Base-by-base conservation (phyloP, 1,284 basidiomycete species). In the Puccinia polysora region DNA sequence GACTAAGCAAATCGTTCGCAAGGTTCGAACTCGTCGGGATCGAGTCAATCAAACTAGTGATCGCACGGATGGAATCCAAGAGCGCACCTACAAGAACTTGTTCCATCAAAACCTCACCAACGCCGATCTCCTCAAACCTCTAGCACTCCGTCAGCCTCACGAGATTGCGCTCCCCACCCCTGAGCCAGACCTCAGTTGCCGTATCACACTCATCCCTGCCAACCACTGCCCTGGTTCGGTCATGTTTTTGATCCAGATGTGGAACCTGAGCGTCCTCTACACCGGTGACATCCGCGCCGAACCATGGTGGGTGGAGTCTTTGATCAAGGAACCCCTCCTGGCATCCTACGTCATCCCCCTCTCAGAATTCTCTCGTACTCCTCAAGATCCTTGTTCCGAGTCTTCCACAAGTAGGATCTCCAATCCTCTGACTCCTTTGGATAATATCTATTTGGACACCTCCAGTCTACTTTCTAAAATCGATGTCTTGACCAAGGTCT, bases 281-380 rank as follows among this genome's bases (percentile, higher is more conserved):
- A 79, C 77, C 4, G 78, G 78, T 7, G 78, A 79, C 56, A 60
- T 78, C 49, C 65, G 78, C 7, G 78, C 78, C 5, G 78, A 79
- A 58, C 45, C 65, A 18, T 76, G 76, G 75, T 79, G 75, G 75
- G 74, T 78, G 47, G 76, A 78, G 36, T 75, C 76, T 23, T 73
- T 79, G n/a, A 73, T 74, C 0, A 64, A 75, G 3, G 75, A 78
- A 32, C 73, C 76, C 0, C 63, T 70, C n/a, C 69, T 79, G 2
- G 75, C 75, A 49, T 74, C 75, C 2, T 78, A 76, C 25, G 23
- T 77, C 38, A 73, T 65, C 32, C 38, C 60, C 20, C 14, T 63
- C 43, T 32, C 7, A 8, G 28, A 28, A 43, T 47, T 25, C 53
- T 12, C 3, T 14, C 55, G 8, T 52, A 4, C 50, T 2, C 23